Evolutionary conservation across 176 grass and related monocot species (phyloP), one percentile per base, ranked within the genome.

Genomic region (Saccharum officinarum): DNA sequence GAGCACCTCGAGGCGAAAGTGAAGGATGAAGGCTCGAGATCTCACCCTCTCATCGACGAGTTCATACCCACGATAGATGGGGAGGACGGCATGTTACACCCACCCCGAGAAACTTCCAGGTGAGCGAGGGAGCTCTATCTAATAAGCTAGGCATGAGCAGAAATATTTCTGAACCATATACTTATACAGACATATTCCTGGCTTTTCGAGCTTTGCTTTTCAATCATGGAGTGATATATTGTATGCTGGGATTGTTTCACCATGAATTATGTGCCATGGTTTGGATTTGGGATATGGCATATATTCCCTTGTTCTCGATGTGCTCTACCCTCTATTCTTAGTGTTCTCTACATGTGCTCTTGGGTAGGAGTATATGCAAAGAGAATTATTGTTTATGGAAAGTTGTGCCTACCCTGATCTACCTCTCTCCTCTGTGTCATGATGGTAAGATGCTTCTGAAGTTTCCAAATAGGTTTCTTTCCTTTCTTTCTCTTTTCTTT

Each of bases 31-130:
- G 88, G 89, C 67, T 83, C 65, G n/a, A 97, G 84, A 90, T 93
- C 93, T 49, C 97, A 99, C 46, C 94, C 97, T 82, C 91, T 99
- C 41, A 92, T 99, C 87, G 92, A 99, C 73, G 94, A 92, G 85
- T 99, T 97, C 65, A 99, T 99, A 90, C 94, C 94, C 16, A 97
- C 97, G 15, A 99, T 99, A 72, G 90, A 97, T 41, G 97, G 97
- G 10, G 97, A 99, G 82, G 90, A 99, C 61, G 97, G 97, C 76
- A 99, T 99, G 97, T 78, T 99, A 99, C 87, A 99, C 97, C 25
- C 97, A 99, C 83, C 97, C 97, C 31, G 97, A 99, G 82, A 99
- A 95, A 87, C 92, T 99, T 76, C 97, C 97, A 82, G 97, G 96
- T 98, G 84, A 84, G 88, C 46, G 16, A 41, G 57, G 22, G 22